A percentile compares a stretch with the other conserved stretches of the same genome.
These are phyloP conservation scores for Plantago lanceolata DNA, from an alignment of 305 asterid species.

Conservation along the genomic window DNA sequence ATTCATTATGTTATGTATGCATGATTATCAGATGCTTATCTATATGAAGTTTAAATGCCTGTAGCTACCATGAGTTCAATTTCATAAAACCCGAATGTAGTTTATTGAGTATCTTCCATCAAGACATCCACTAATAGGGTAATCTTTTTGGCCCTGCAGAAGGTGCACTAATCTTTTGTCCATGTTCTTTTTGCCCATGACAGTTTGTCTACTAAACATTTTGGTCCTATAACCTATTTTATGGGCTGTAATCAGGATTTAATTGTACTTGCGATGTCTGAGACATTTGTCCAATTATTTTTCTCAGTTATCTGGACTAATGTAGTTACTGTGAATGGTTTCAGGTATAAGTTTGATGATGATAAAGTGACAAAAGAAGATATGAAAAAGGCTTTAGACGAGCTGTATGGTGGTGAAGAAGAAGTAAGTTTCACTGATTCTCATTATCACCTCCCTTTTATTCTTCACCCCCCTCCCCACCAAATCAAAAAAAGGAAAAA, in stretches of 20 bases:
- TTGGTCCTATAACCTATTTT: too few relatives aligned
- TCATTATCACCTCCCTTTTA: not conserved
- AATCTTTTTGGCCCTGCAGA: not conserved
- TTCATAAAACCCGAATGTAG: too few relatives aligned
- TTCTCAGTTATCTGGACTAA: too few relatives aligned
- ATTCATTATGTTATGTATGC: not conserved
- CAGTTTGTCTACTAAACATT: too few relatives aligned
- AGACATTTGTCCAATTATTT: too few relatives aligned
- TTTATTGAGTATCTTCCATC: too few relatives aligned
- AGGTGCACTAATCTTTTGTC: too few relatives aligned
- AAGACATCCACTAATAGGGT: not conserved
- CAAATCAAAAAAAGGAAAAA: too few relatives aligned
- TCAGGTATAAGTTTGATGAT: conserved; percentile 68
- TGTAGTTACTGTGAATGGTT: conserved; percentile 11
- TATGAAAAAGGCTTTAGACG: conserved; percentile 57
- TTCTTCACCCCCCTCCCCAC: not conserved
- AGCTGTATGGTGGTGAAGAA: conserved; percentile 71
- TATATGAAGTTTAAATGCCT: not conserved
- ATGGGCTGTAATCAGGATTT: not conserved
- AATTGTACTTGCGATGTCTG: not conserved
- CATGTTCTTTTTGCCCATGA: too few relatives aligned
- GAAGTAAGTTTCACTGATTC: conserved; percentile 31
- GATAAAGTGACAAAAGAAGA: conserved; percentile 65
- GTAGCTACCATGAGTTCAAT: not conserved
- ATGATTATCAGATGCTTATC: not conserved